phyloP scores from a whole-genome alignment of 2,329 filamentous ascomycete species.

The Colletotrichum sp. region DNA sequence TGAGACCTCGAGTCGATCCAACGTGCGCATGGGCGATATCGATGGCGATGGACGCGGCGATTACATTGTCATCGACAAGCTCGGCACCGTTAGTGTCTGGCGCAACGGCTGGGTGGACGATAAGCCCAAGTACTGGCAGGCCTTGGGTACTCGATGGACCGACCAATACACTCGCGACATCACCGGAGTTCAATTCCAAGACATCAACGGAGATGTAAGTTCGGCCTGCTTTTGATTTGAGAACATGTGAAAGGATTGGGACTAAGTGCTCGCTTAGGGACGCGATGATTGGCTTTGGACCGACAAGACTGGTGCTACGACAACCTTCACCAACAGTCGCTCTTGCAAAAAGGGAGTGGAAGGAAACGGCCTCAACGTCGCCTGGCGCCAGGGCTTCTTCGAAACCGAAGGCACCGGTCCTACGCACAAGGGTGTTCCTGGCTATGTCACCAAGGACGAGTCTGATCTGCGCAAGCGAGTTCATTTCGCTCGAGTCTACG shows the following conservation, averaged over 20 bases:
- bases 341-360: conserved; percentile 3
- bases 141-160: background rate
- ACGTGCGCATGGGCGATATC: background rate
- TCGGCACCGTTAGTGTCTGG: background rate
- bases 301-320: conserved; percentile 18
- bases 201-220: background rate
- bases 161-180: background rate
- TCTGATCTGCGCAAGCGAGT: background rate
- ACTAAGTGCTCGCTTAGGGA: fast-evolving
- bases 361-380: conserved; percentile 28
- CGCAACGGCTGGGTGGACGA: background rate
- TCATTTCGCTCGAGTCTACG: background rate
- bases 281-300: conserved; percentile 31
- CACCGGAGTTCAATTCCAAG: background rate
- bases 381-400: conserved; percentile 24
- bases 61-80: background rate
- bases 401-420: background rate
- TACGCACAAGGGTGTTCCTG: background rate
- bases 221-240: fast-evolving
- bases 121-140: background rate
- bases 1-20: background rate
- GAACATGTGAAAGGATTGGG: fast-evolving
- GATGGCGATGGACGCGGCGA: background rate
- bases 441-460: background rate
- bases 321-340: conserved; percentile 26